Evolutionary conservation across 108 stramenopile genomes (phyloP), one percentile per base, ranked within the genome.

Genomic region (Cyclostephanos tholiformis): DNA sequence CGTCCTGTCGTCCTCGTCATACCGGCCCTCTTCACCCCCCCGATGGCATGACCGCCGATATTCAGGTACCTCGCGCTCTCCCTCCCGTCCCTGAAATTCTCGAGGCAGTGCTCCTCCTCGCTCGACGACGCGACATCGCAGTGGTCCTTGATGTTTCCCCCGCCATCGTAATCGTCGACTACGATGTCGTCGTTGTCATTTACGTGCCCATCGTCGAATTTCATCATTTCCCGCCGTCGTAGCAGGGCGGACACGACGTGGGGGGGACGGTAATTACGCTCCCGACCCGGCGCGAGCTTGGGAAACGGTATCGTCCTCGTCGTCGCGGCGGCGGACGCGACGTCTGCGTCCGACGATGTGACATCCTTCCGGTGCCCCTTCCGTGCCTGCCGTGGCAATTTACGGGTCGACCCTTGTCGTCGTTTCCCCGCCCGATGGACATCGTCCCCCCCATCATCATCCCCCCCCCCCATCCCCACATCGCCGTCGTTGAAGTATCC

Each of bases 21-120:
- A n/a, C n/a, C n/a, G n/a, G n/a, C n/a, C 41, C 19, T 8, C 9
- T 7, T 17, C 64, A 20, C 48, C 9, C 12, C 64, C 39, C 27
- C 43, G 1, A 2, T 9, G 32, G 10, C 63, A 7, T 5, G 44
- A 26, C 38, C 38, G 27, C 41, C 41, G 44, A 60, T 44, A n/a
- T 50, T 67, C 27, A 75, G 35, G 52, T 57, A 75, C 30, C 64
- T 32, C 13, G 74, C 58, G 39, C 74, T 75, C 57, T 75, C 74
- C 46, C 56, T 67, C 30, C 74, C 74, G 23, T 75, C 74, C 57
- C 74, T 59, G 60, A 75, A 75, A 62, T 75, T 67, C 43, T 75
- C 74, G 5, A 67, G 26, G 38, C 74, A 75, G 26, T 75, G 74
- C 43, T 64, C 63, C 17, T 20, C 8, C 2, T 41, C 25, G n/a